A percentile compares a stretch with the other conserved stretches of the same genome.
These are phyloP conservation scores for Hirsutella thompsonii DNA, from an alignment of 2,329 filamentous ascomycete species.

Conservation along the genomic window DNA sequence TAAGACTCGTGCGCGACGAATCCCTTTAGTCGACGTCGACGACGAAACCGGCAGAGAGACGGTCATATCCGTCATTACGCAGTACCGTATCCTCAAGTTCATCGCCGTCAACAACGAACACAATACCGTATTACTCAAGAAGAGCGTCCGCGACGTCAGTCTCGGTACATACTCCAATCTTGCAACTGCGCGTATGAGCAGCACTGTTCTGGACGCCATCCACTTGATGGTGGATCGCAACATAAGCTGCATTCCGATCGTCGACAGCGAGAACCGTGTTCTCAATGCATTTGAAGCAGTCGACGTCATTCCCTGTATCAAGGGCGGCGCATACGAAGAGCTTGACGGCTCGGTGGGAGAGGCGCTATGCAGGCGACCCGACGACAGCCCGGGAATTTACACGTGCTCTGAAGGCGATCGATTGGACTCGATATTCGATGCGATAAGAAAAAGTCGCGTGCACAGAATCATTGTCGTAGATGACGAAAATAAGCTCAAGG, in stretches of 20 bases:
- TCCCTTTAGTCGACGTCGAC: slow-evolving; percentile 85
- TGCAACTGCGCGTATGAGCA: slow-evolving; percentile 76
- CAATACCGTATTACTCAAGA: slow-evolving; percentile 79
- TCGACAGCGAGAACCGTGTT: slow-evolving; percentile 65
- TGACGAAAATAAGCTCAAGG: slow-evolving; percentile 72
- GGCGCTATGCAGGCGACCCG: slow-evolving; percentile 71
- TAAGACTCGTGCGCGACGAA: slow-evolving; percentile 80
- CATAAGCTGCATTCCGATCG: slow-evolving; percentile 88
- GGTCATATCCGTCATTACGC: slow-evolving; percentile 92
- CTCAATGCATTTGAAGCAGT: slow-evolving; percentile 97
- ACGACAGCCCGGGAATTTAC: slow-evolving; percentile 93
- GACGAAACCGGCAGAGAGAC: slow-evolving; percentile 87
- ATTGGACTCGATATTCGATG: slow-evolving; percentile 92
- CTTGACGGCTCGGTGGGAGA: slow-evolving; percentile 78
- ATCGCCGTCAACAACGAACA: slow-evolving; percentile 84
- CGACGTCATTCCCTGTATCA: slow-evolving; percentile 92
- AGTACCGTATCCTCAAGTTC: slow-evolving; percentile 97
- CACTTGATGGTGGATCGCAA: slow-evolving; percentile 84
- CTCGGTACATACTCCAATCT: slow-evolving; percentile 76
- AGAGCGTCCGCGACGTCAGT: slow-evolving; percentile 70
- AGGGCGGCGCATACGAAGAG: slow-evolving; percentile 85
- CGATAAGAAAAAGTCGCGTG: slow-evolving; percentile 86
- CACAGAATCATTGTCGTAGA: slow-evolving; percentile 90
- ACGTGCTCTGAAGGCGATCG: slow-evolving; percentile 87
- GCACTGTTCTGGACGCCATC: slow-evolving; percentile 86